Percentiles rank a stretch among this genome's conserved stretches.
These are phyloP conservation scores for Trichoderma parareesei DNA, from an alignment of 495 filamentous ascomycete species.

Conservation along the genomic window DNA sequence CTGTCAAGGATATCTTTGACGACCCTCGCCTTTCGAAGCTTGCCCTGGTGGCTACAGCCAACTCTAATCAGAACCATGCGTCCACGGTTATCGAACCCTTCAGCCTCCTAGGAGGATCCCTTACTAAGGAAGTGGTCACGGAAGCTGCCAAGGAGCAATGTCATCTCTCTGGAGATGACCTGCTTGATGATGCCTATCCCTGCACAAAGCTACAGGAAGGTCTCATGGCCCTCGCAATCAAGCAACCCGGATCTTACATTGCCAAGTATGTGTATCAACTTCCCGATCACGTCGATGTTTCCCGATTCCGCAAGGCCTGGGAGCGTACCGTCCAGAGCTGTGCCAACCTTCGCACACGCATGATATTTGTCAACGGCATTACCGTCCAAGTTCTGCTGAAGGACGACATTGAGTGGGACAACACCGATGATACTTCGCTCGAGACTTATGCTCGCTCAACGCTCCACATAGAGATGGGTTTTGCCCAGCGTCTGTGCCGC, in stretches of 20 bases:
- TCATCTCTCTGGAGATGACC: conserved; percentile 24
- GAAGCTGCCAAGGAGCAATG: conserved; percentile 41
- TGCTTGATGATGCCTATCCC: conserved; percentile 51
- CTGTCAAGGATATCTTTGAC: conserved; percentile 33
- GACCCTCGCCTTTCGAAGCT: conserved; percentile 22
- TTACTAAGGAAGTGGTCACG: conserved; percentile 22
- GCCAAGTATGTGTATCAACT: conserved; percentile 36
- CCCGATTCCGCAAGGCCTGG: conserved; percentile 42
- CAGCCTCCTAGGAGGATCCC: conserved; percentile 30
- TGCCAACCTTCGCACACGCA: conserved; percentile 62
- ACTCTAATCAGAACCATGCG: neutral
- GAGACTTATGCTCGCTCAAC: neutral
- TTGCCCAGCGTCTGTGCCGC: conserved; percentile 17
- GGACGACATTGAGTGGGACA: conserved; percentile 14
- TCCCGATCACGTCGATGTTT: conserved; percentile 28
- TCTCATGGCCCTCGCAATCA: conserved; percentile 37
- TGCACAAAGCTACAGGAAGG: conserved; percentile 50
- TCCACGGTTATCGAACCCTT: conserved; percentile 32
- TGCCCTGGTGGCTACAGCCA: conserved; percentile 13
- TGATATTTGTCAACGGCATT: conserved; percentile 27
- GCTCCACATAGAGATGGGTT: neutral
- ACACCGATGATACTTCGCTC: conserved; percentile 7
- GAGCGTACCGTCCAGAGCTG: conserved; percentile 41
- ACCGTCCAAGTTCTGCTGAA: conserved; percentile 21
- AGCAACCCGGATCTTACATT: conserved; percentile 33